phyloP scores from a whole-genome alignment of 768 basidiomycete species.

The Pleurotus ostreatus region DNA sequence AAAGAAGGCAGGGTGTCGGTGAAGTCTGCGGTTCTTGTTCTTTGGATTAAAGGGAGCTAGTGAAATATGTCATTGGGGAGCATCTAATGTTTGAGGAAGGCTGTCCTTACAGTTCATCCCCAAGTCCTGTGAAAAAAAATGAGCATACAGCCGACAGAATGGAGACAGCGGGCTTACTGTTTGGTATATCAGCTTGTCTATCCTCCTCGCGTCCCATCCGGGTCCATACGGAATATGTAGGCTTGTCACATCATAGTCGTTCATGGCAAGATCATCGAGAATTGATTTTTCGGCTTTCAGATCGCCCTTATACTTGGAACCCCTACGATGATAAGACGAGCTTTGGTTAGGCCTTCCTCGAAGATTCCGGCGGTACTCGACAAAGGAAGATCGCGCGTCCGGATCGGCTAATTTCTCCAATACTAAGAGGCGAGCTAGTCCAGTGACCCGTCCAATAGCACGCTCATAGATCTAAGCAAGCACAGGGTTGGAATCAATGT shows the following conservation, averaged over 20 bases:
- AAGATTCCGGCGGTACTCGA: constrained; percentile 42
- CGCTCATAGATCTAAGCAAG: constrained; percentile 53
- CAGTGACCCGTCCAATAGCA: constrained; percentile 50
- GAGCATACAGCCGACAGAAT: not conserved
- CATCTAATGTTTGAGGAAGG: too few species aligned
- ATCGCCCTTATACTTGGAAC: constrained; percentile 49
- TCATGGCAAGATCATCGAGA: constrained; percentile 43
- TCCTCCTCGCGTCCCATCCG: constrained; percentile 51
- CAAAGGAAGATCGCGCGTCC: constrained; percentile 39
- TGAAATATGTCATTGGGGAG: not conserved
- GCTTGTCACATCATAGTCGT: constrained; percentile 50
- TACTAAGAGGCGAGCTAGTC: constrained; percentile 58
- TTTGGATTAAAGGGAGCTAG: constrained; percentile 60
- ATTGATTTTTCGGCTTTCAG: constrained; percentile 40
- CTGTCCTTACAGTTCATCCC: constrained; percentile 49
- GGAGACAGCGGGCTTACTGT: constrained; percentile 32
- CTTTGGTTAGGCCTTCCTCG: constrained; percentile 42
- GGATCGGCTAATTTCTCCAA: constrained; percentile 52
- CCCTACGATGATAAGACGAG: constrained; percentile 23
- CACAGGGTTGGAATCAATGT: not conserved
- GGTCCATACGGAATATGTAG: constrained; percentile 62
- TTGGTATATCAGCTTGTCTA: constrained; percentile 54
- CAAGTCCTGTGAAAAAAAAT: constrained; percentile 36
- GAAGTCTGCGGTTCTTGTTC: constrained; percentile 54
- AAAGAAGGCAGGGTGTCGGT: constrained; percentile 63